Evolutionary conservation across 768 basidiomycete species (phyloP).

Genomic region (Gymnopilus junonius): DNA sequence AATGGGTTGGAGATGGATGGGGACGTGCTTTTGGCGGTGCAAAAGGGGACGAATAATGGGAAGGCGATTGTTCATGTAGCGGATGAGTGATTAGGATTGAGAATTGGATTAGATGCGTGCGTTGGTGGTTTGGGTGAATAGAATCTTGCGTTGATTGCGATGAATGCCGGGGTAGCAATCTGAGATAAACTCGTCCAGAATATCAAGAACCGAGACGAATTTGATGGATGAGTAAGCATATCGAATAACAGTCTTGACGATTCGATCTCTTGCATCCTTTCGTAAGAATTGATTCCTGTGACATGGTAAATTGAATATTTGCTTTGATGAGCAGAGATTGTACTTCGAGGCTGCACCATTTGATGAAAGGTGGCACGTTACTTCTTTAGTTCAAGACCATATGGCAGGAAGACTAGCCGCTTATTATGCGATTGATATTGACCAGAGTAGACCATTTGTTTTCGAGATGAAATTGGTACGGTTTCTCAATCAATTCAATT

Average conservation of each 20-base stretch:
- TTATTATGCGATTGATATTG: neutral
- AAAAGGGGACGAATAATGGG: slow-evolving; percentile 38
- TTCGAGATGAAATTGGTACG: neutral
- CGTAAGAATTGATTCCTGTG: neutral
- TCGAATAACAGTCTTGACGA: neutral
- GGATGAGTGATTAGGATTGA: slow-evolving; percentile 24
- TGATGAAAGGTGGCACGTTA: neutral
- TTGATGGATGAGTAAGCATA: neutral
- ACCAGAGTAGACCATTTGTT: neutral
- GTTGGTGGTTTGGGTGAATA: too few species aligned
- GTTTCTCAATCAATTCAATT: neutral
- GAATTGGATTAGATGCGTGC: too few species aligned
- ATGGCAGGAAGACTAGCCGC: neutral
- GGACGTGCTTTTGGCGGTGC: slow-evolving; percentile 36
- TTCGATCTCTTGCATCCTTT: neutral
- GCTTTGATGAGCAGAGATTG: neutral
- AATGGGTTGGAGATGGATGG: slow-evolving; percentile 46
- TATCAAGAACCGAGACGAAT: neutral
- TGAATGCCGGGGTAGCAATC: neutral
- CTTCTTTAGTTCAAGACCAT: neutral
- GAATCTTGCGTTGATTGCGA: too few species aligned
- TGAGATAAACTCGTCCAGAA: neutral
- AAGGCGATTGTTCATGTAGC: slow-evolving; percentile 42
- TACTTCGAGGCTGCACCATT: neutral
- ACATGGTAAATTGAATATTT: neutral